These are phyloP conservation scores for Colletotrichum eremochloae DNA, from an alignment of 2,329 filamentous ascomycete genomes.

Conservation along the genomic window DNA sequence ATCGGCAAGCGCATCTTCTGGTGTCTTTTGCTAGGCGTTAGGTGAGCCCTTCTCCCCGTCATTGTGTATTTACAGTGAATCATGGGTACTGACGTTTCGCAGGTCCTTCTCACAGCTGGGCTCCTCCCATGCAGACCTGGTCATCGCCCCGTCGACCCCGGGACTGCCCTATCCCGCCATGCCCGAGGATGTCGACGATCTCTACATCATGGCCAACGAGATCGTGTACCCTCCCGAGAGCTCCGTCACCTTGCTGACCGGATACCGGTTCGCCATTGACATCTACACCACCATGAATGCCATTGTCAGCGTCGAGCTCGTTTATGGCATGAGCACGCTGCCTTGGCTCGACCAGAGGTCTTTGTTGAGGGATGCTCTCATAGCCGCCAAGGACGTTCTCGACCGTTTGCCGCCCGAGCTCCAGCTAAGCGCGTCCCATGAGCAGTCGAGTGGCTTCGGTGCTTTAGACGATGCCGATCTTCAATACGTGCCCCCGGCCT, in stretches of 20 bases:
- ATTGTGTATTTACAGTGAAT: not conserved
- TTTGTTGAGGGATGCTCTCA: constrained; percentile 78
- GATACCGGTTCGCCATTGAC: constrained; percentile 84
- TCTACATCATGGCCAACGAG: constrained; percentile 79
- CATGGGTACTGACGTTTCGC: constrained; percentile 40
- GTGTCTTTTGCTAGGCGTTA: constrained; percentile 81
- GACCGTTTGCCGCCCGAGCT: constrained; percentile 78
- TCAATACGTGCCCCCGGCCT: constrained; percentile 66
- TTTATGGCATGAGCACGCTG: constrained; percentile 82
- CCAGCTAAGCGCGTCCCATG: constrained; percentile 62
- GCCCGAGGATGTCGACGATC: constrained; percentile 86
- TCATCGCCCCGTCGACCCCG: constrained; percentile 82
- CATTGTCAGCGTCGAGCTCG: constrained; percentile 83
- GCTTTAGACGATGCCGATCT: constrained; percentile 60
- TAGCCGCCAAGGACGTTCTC: constrained; percentile 77
- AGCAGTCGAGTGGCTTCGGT: constrained; percentile 54
- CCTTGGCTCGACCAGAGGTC: constrained; percentile 84
- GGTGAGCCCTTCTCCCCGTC: constrained; percentile 57
- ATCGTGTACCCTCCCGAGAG: constrained; percentile 78
- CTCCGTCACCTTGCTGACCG: constrained; percentile 77
- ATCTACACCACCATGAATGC: constrained; percentile 86
- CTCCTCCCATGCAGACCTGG: constrained; percentile 76
- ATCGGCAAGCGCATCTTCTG: constrained; percentile 86
- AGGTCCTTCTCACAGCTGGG: constrained; percentile 85
- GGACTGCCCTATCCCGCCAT: constrained; percentile 83